phyloP scores from a whole-genome alignment of 768 basidiomycete species.

The Lactarius quietus region DNA sequence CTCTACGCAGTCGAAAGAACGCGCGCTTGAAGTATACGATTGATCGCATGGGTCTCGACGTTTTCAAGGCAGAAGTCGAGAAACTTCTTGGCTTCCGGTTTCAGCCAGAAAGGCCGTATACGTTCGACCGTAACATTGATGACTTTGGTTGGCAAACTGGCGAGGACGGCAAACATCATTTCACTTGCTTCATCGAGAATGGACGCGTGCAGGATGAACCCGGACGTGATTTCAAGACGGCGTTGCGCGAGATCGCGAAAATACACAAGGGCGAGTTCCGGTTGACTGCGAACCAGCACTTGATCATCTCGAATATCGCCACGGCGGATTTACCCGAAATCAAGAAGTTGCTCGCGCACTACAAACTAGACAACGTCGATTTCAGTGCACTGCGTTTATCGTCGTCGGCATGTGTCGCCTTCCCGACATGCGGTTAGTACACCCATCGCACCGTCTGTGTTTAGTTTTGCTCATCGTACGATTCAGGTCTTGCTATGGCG shows the following conservation, averaged over 20 bases:
- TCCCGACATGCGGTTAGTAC: slow-evolving; percentile 82
- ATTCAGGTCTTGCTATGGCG: slow-evolving; percentile 67
- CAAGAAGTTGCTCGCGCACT: slow-evolving; percentile 74
- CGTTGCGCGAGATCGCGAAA: slow-evolving; percentile 87
- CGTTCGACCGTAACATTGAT: slow-evolving; percentile 88
- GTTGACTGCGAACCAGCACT: slow-evolving; percentile 92
- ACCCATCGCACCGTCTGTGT: background rate
- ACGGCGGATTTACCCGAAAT: slow-evolving; percentile 70
- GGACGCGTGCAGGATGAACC: slow-evolving; percentile 96
- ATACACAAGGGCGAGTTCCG: slow-evolving; percentile 93
- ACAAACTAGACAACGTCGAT: slow-evolving; percentile 85
- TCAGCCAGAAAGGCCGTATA: slow-evolving; percentile 66
- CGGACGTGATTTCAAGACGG: slow-evolving; percentile 86
- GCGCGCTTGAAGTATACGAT: slow-evolving; percentile 96
- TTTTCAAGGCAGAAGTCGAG: slow-evolving; percentile 89
- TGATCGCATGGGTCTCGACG: slow-evolving; percentile 88
- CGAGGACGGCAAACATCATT: slow-evolving; percentile 85
- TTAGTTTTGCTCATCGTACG: slow-evolving; percentile 7
- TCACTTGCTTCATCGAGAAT: slow-evolving; percentile 95
- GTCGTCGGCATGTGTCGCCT: slow-evolving; percentile 94
- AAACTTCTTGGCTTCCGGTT: slow-evolving; percentile 78
- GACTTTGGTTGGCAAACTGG: slow-evolving; percentile 93
- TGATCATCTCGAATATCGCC: slow-evolving; percentile 81
- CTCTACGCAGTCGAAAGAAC: slow-evolving; percentile 48
- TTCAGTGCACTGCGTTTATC: slow-evolving; percentile 78